Conservation (phyloP, 2,329 filamentous ascomycete genomes). For the Alternaria alternata region DNA sequence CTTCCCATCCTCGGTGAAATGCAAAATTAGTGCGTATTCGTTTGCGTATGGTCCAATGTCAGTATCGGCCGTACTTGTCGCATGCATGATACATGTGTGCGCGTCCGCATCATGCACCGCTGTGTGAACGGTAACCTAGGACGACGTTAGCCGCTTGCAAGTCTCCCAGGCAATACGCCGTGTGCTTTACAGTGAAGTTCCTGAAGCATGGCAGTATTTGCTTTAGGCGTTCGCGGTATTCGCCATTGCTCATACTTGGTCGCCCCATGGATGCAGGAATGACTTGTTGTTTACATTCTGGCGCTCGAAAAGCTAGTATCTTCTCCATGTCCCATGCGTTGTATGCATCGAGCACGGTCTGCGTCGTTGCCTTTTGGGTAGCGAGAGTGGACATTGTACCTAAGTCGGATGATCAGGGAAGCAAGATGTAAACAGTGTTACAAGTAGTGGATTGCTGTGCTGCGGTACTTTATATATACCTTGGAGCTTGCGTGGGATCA, state of each 20-base stretch:
- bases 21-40: constrained; percentile 4
- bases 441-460: not conserved
- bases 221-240: not conserved
- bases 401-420: not conserved
- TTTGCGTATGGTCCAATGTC: constrained; percentile 5
- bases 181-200: not conserved
- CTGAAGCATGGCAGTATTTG: not conserved
- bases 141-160: not conserved
- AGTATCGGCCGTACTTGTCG: not conserved
- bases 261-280: not conserved
- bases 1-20: constrained; percentile 7
- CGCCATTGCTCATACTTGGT: not conserved
- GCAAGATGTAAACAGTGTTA: not conserved
- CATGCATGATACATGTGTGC: not conserved
- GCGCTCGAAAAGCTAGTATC: not conserved
- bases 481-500: not conserved
- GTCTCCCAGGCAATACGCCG: not conserved
- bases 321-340: not conserved
- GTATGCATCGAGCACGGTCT: not conserved
- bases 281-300: not conserved
- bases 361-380: not conserved
- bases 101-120: not conserved
- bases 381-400: not conserved
- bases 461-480: not conserved
- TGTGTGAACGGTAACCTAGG: not conserved